A percentile compares a stretch with the other conserved stretches of the same genome.
phyloP scores from a whole-genome alignment of 192 early-diverging fungal species.

The Geosiphon pyriformis region DNA sequence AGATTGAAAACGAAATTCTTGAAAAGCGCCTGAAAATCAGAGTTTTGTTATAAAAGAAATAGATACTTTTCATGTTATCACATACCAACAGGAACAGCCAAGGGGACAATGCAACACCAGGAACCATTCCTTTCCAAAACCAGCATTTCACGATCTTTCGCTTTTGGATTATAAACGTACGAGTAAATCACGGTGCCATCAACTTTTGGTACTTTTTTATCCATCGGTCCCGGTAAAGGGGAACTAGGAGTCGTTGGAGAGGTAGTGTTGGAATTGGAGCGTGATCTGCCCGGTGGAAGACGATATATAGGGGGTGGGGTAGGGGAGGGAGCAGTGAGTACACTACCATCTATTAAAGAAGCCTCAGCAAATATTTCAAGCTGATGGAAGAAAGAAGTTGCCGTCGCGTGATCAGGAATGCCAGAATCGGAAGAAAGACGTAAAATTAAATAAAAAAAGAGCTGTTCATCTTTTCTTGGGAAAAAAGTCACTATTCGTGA shows the following conservation, averaged over 20 bases:
- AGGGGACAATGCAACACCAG: conserved; percentile 44
- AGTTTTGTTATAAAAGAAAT: background rate
- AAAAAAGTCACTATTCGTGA: background rate
- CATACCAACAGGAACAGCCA: conserved; percentile 54
- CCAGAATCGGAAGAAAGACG: conserved; percentile 34
- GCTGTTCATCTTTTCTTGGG: conserved; percentile 32
- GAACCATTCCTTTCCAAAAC: conserved; percentile 37
- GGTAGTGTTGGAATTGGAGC: conserved; percentile 21
- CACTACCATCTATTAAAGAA: conserved; percentile 36
- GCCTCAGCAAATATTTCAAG: conserved; percentile 54
- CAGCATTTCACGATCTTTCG: conserved; percentile 35
- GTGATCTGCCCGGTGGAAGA: conserved; percentile 5
- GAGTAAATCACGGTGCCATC: conserved; percentile 42
- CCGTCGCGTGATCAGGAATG: conserved; percentile 27
- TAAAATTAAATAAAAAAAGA: conserved; percentile 34
- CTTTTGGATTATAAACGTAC: conserved; percentile 40
- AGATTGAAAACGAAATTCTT: background rate
- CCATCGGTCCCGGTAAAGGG: conserved; percentile 18
- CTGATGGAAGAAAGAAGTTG: conserved; percentile 40
- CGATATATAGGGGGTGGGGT: conserved; percentile 5
- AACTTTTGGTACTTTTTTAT: conserved; percentile 28
- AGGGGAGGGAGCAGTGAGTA: conserved; percentile 5
- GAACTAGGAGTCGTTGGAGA: conserved; percentile 31
- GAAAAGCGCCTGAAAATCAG: background rate
- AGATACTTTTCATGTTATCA: background rate